These are phyloP conservation scores for Neofusicoccum laricinum DNA, from an alignment of 2,329 filamentous ascomycete species.

Conservation along the genomic window DNA sequence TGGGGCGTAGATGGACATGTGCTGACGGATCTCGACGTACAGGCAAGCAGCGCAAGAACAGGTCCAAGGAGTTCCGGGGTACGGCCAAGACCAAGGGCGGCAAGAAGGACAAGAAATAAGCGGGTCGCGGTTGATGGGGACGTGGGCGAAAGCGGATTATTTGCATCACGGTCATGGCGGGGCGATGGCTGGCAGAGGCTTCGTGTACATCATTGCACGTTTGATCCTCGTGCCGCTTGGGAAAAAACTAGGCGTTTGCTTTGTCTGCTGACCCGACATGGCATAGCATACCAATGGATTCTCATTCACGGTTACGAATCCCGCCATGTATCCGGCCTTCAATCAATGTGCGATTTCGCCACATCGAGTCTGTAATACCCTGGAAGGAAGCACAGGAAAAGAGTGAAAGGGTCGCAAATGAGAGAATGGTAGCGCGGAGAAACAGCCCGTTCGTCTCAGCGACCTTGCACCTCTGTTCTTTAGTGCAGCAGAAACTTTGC, in stretches of 20 bases:
- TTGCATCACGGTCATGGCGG: slow-evolving; percentile 17
- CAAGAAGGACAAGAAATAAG: slow-evolving; percentile 77
- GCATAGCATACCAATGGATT: slow-evolving; percentile 19
- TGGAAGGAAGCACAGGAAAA: background rate
- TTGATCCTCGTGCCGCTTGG: slow-evolving; percentile 13
- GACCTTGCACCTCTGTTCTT: background rate
- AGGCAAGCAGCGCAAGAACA: slow-evolving; percentile 99
- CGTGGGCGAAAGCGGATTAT: slow-evolving; percentile 16
- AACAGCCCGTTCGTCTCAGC: background rate
- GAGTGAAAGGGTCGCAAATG: background rate
- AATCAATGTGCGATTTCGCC: background rate
- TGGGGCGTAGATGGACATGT: slow-evolving; percentile 14
- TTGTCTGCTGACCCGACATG: slow-evolving; percentile 15
- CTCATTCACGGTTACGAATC: slow-evolving; percentile 17
- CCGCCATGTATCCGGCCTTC: background rate
- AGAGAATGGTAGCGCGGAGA: background rate
- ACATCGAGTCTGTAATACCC: background rate
- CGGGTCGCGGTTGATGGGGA: slow-evolving; percentile 20
- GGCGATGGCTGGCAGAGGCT: slow-evolving; percentile 9
- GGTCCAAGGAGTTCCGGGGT: slow-evolving; percentile 96
- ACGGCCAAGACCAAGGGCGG: slow-evolving; percentile 98
- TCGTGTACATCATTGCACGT: slow-evolving; percentile 11
- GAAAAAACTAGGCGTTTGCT: slow-evolving; percentile 16
- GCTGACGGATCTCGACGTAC: slow-evolving; percentile 36
- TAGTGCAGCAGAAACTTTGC: background rate